phyloP scores from a whole-genome alignment of 169 alveolate species.

The Babesia bovis region DNA sequence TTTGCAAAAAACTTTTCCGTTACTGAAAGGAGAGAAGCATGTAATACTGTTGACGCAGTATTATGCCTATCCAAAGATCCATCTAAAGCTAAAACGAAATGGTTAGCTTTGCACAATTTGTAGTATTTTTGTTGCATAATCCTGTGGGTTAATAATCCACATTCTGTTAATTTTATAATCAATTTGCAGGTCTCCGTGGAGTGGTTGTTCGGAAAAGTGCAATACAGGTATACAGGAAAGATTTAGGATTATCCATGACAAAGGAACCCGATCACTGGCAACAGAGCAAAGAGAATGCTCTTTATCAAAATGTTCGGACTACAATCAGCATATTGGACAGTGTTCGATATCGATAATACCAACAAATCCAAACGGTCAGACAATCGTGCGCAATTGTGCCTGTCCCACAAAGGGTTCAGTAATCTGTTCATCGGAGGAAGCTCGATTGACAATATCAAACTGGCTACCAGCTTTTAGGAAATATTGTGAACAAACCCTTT shows the following conservation, averaged over 20 bases:
- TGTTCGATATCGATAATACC: slow-evolving; percentile 8
- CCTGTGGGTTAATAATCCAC: background rate
- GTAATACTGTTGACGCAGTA: slow-evolving; percentile 44
- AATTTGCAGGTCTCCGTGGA: slow-evolving; percentile 55
- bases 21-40: background rate
- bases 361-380: background rate
- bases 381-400: slow-evolving; percentile 19
- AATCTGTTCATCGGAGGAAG: slow-evolving; percentile 58
- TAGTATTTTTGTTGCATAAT: background rate
- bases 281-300: slow-evolving; percentile 25
- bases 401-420: slow-evolving; percentile 38
- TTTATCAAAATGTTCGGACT: slow-evolving; percentile 33
- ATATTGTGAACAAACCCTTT: slow-evolving; percentile 19
- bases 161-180: background rate
- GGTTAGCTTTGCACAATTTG: too few relatives aligned
- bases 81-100: slow-evolving; percentile 20
- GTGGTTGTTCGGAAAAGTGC: slow-evolving; percentile 60
- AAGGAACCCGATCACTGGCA: slow-evolving; percentile 1
- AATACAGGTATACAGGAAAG: slow-evolving; percentile 56
- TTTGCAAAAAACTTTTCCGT: background rate
- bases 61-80: slow-evolving; percentile 24
- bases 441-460: slow-evolving; percentile 11
- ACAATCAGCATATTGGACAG: slow-evolving; percentile 4
- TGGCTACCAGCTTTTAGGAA: slow-evolving; percentile 47
- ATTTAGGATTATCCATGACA: slow-evolving; percentile 31